Percentiles rank a stretch among this genome's conserved stretches.
These are phyloP conservation scores for Tephrocybe sp. DNA, from an alignment of 768 basidiomycete species.

Conservation along the genomic window DNA sequence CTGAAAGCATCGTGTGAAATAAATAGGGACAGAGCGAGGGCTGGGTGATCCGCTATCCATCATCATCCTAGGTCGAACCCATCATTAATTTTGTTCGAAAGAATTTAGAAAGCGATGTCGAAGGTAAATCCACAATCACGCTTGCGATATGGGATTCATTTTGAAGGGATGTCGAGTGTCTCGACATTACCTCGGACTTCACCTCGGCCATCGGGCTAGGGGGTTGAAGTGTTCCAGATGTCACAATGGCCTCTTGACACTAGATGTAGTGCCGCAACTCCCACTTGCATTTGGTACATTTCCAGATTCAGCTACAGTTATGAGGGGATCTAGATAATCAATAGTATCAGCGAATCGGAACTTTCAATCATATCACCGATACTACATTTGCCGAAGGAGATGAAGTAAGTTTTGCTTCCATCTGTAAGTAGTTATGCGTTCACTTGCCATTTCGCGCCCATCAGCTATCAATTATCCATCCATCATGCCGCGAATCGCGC, in stretches of 20 bases:
- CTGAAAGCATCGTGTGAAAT: background rate
- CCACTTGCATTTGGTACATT: background rate
- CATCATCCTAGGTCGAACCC: constrained; percentile 5
- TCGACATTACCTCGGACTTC: background rate
- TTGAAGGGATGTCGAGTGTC: background rate
- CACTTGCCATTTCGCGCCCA: constrained; percentile 9
- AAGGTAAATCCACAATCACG: background rate
- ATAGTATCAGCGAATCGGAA: constrained; percentile 6
- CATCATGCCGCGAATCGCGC: constrained; percentile 4
- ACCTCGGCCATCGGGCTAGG: constrained; percentile 7
- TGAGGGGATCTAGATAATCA: background rate
- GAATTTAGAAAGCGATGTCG: constrained; percentile 1
- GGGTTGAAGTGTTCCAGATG: constrained; percentile 8
- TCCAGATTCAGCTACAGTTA: background rate
- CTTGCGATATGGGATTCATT: background rate
- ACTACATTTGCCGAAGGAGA: constrained; percentile 4
- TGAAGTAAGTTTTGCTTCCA: background rate
- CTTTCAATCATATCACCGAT: constrained; percentile 13
- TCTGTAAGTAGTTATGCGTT: background rate
- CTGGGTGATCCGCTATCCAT: constrained; percentile 13
- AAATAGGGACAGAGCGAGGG: background rate
- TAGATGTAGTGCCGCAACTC: background rate
- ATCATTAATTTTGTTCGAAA: constrained; percentile 6
- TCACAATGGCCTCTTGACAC: constrained; percentile 6
- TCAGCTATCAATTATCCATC: constrained; percentile 6